Base-by-base conservation (phyloP, 495 filamentous ascomycete genomes). In the Penicillium pancosmium region DNA sequence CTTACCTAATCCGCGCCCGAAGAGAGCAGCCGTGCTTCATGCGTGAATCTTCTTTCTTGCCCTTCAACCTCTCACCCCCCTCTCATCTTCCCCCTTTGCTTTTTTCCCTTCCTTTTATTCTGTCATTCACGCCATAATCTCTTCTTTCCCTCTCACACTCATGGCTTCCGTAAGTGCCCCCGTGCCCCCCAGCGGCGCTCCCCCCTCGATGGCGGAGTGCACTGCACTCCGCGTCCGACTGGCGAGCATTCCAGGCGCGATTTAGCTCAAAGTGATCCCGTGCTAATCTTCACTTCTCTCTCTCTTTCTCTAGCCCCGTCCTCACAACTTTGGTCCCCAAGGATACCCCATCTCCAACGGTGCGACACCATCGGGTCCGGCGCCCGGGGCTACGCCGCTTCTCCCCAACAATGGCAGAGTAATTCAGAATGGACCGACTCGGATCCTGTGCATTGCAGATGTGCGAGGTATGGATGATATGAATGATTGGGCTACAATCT, bases 361-460 rank as follows among this genome's bases (percentile, higher is more conserved):
- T 66, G 73, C 78, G 54, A 52, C 72, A 33, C 54, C 69, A 16
- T 68, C 74, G 51, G 77, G 76, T 59, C 79, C 81, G 59, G 76
- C 81, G 11, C 79, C 82, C 60, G 79, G 79, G 58, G 76, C 78
- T 55, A 75, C 75, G 52, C 80, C 82, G 63, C 80, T 84, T 55
- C 82, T 84, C 57, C 86, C 81, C 50, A 90, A 86, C 74, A 88
- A 86, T 73, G 86, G 84, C 59, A 79, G 85, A 61, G 75, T 99
- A 48, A 86, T 97, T 65, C 91, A 98, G 75, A 89, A 85, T 49
- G 92, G 91, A 31, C 87, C 88, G 46, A 88, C 86, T 55, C 84
- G 94, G 72, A 87, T 99, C 51, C 82, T 99, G 55, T 98, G 95
- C 76, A 88, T 99, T 77, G 95, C 95, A 19, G 95, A 99, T 77